Conservation (phyloP, 148 eudicot species). For the Gaultheria prostrata region DNA sequence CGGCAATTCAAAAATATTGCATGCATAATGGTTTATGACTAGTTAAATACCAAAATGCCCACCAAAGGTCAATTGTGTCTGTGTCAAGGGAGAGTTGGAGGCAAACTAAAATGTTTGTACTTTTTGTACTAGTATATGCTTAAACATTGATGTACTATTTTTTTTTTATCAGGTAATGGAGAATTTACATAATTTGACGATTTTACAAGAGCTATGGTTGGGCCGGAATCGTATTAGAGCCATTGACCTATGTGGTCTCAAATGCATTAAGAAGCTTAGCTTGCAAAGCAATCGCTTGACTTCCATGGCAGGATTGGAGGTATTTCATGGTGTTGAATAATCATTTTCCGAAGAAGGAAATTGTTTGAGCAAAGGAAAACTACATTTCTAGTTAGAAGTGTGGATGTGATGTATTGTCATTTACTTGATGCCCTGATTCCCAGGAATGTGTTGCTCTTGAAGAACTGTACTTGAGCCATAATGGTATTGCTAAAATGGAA, state of each 20-base stretch:
- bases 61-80: not conserved
- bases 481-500: constrained; percentile 91
- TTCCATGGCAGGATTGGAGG: constrained; percentile 86
- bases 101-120: not conserved
- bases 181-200: constrained; percentile 59
- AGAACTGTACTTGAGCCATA: constrained; percentile 94
- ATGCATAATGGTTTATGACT: not conserved
- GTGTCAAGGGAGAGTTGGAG: not conserved
- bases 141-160: not conserved
- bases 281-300: constrained; percentile 95
- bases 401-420: not conserved
- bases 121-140: not conserved
- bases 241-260: constrained; percentile 83
- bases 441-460: constrained; percentile 89
- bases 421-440: constrained; percentile 17
- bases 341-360: not conserved
- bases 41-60: not conserved
- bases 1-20: not conserved
- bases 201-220: constrained; percentile 90
- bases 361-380: not conserved
- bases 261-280: constrained; percentile 84
- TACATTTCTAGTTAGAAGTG: not conserved
- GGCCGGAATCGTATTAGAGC: constrained; percentile 88
- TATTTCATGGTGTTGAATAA: constrained; percentile 20
- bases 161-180: constrained; percentile 67